Evolutionary conservation across 164 flowering plant species (phyloP).

Genomic region (Akebia trifoliata): DNA sequence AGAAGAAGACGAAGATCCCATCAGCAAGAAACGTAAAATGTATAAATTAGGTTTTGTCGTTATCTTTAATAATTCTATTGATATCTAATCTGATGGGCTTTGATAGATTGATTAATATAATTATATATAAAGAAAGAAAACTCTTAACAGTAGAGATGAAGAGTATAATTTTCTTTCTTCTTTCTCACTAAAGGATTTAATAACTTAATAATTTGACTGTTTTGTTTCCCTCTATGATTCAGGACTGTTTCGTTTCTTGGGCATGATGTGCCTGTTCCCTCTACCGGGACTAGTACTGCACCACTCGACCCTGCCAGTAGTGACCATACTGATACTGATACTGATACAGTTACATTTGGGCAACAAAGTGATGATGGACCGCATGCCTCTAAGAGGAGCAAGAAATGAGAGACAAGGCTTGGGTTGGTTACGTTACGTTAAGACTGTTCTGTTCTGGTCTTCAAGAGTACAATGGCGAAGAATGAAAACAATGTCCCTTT

Average conservation of each 20-base stretch:
- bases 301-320: conserved; percentile 26
- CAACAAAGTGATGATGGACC: conserved; percentile 25
- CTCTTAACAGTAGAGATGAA: no score
- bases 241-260: conserved; percentile 98
- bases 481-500: conserved; percentile 35
- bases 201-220: no score
- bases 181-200: no score
- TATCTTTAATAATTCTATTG: not conserved
- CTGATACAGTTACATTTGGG: conserved; percentile 32
- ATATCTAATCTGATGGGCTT: not conserved
- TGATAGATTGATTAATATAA: no score
- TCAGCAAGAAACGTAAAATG: conserved; percentile 57
- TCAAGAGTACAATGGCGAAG: conserved; percentile 52
- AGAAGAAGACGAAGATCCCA: conserved; percentile 29
- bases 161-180: no score
- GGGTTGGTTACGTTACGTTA: no score
- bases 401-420: conserved; percentile 25
- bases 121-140: no score
- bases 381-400: conserved; percentile 25
- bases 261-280: conserved; percentile 58
- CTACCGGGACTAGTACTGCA: conserved; percentile 38
- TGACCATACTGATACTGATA: conserved; percentile 16
- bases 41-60: conserved; percentile 14
- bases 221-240: no score
- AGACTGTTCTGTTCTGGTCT: conserved; percentile 17